Base-by-base conservation (phyloP, 805 yeast species). In the Danielia oregonensis region DNA sequence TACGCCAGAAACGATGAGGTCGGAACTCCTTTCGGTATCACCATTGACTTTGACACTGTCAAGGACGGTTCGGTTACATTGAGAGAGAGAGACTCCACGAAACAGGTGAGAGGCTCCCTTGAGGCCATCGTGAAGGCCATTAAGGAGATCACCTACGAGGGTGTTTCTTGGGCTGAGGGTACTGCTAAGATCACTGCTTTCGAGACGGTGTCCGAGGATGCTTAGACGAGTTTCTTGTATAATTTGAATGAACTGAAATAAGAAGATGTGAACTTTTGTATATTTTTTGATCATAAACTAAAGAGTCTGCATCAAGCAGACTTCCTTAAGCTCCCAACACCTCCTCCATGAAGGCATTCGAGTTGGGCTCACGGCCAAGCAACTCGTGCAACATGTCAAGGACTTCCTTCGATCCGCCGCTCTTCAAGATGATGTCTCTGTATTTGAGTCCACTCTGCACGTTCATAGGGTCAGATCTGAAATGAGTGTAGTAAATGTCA, bases 11-110 rank as follows among this genome's bases (percentile, higher is more conserved):
- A 91, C 63, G 98, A 91, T 65, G 98, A 91, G 71, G 76, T 91
- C 57, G 98, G 98, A 65, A 93, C 97, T 35, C 98, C 98, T 51
- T 93, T 93, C 60, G 98, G 98, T 62, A 79, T 91, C 65, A 91
- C 98, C 46, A 84, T 91, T 52, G 98, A 91, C 65, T 91, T 93
- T 63, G 97, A 91, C 46, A 82, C 95, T 35, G 76, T 85, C 43
- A 77, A 82, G 58, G 97, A 91, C 58, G 77, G 78, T 32, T 81
- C 96, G 10, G 85, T 91, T 47, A 91, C 98, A 23, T 74, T 91
- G 57, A 86, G 98, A 75, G 97, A 91, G 67, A 86, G 98, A 73
- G 98, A 91, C 64, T 76, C 95, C 37, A 93, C 97, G 23, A 83
- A 80, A 61, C 98, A 91, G 73, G 96, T 89, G 32, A 86, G 98